Conservation (phyloP, 2,329 filamentous ascomycete genomes). For the Trichophyton equinum region DNA sequence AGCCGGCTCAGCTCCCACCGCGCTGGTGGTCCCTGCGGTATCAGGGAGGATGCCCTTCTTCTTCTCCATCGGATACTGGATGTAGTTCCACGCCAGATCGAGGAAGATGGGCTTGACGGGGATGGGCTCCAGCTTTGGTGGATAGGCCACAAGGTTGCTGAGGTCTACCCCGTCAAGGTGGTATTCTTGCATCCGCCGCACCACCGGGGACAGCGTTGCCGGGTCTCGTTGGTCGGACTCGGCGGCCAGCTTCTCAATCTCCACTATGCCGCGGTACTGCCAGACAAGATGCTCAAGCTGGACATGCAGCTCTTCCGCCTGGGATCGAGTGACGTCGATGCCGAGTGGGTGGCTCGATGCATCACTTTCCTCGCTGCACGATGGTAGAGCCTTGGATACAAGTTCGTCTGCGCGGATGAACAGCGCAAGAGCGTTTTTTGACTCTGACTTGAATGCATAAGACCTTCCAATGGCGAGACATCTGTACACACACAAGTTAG, state of each 20-base stretch:
- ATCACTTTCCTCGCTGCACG: constrained; percentile 15
- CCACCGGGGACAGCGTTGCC: constrained; percentile 45
- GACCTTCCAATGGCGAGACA: constrained; percentile 77
- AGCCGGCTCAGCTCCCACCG: not conserved
- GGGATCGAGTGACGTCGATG: constrained; percentile 51
- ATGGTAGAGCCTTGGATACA: constrained; percentile 39
- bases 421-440: constrained; percentile 72
- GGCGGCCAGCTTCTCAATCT: constrained; percentile 54
- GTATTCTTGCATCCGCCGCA: constrained; percentile 66
- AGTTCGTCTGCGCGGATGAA: constrained; percentile 60
- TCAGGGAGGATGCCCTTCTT: constrained; percentile 13
- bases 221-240: constrained; percentile 35
- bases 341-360: constrained; percentile 44
- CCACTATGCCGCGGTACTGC: constrained; percentile 73
- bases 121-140: constrained; percentile 67
- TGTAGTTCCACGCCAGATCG: constrained; percentile 95
- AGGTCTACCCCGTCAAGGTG: constrained; percentile 60
- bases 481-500: constrained; percentile 30
- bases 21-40: constrained; percentile 14
- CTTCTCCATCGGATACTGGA: constrained; percentile 65
- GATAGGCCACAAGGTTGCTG: constrained; percentile 71
- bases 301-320: constrained; percentile 46
- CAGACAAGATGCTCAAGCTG: constrained; percentile 61
- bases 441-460: constrained; percentile 59
- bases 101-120: constrained; percentile 93